A percentile compares a stretch with the other conserved stretches of the same genome.
Evolutionary conservation across 1,284 basidiomycete species (phyloP).

Genomic region (Caloboletus firmus): DNA sequence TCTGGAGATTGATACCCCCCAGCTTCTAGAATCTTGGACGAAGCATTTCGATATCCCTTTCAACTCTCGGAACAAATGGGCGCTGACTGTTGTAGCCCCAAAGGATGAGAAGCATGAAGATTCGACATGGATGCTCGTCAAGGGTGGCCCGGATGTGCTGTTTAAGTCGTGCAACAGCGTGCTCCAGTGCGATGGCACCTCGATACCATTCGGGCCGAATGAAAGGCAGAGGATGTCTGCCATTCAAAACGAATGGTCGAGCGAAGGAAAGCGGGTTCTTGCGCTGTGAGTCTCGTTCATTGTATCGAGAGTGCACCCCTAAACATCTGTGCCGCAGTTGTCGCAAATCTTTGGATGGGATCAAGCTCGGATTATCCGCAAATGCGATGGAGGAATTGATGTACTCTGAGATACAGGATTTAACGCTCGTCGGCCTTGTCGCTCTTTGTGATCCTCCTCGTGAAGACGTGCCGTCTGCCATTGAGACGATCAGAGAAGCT

Average conservation of each 20-base stretch:
- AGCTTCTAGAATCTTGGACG: constrained; percentile 32
- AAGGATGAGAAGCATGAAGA: constrained; percentile 7
- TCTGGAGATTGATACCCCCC: constrained; percentile 18
- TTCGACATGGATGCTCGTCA: constrained; percentile 43
- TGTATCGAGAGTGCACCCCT: not conserved
- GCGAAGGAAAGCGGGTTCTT: constrained; percentile 62
- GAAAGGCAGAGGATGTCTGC: constrained; percentile 34
- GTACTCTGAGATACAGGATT: constrained; percentile 38
- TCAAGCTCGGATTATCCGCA: constrained; percentile 29
- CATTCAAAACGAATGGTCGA: constrained; percentile 54
- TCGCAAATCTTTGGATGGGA: constrained; percentile 32
- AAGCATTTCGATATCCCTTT: constrained; percentile 49
- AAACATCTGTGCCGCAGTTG: constrained; percentile 10
- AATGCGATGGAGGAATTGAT: constrained; percentile 41
- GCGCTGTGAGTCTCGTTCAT: constrained; percentile 34
- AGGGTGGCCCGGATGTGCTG: constrained; percentile 64
- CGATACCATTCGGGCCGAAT: constrained; percentile 37
- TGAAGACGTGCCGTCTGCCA: constrained; percentile 49
- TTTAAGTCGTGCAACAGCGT: constrained; percentile 46
- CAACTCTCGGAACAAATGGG: constrained; percentile 68
- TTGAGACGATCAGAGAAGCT: constrained; percentile 47
- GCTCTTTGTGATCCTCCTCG: constrained; percentile 61
- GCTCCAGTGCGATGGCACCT: constrained; percentile 40
- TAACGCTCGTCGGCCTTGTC: constrained; percentile 57
- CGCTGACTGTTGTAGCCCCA: constrained; percentile 38